Evolutionary conservation across 768 basidiomycete genomes (phyloP), one percentile per base, ranked within the genome.

Genomic region (Hydnomerulius pinastri): DNA sequence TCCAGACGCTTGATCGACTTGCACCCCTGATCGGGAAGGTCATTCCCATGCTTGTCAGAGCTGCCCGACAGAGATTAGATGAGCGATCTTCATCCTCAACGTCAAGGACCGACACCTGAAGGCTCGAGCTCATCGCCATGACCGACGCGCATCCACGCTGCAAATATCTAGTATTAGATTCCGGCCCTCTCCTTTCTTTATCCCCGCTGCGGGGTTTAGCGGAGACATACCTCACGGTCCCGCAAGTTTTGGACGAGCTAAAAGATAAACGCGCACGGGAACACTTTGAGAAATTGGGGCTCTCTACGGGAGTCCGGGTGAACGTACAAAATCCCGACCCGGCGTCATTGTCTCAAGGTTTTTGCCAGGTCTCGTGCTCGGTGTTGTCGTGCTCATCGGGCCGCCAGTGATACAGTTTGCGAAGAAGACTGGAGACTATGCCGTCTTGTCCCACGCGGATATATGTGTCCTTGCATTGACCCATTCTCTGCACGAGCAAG

Each of bases 391-490:
- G 45, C 52, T 65, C 51, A 62, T 21, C 25, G 37, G 47, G 2
- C 43, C 51, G 53, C 36, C 63, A 98, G 97, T 96, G 4, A 90
- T 89, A 48, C 86, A 87, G 54, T 86, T 85, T 70, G 92, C 97
- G 4, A 96, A 93, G 76, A 91, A 91, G 76, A 96, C 96, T 0
- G 97, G 97, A 65, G 97, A 99, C 70, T 95, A 93, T 65, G 75
- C 90, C 36, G 95, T 93, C 40, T 77, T 99, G 32, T 97, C 93
- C 12, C 82, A 87, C 67, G 79, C 94, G 12, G 97, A 99, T 83
- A 67, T 99, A 35, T 86, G 88, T 60, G 85, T 98, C 30, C 71
- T 98, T 43, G 96, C 97, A 1, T 74, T 99, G 58, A 92, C 94
- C 6, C 85, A 90, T 64, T 78, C 85, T 20, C 71, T 96, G 48